Evolutionary conservation across 768 basidiomycete species (phyloP), one percentile per base, ranked within the genome.

Genomic region (Collybiopsis luxurians): DNA sequence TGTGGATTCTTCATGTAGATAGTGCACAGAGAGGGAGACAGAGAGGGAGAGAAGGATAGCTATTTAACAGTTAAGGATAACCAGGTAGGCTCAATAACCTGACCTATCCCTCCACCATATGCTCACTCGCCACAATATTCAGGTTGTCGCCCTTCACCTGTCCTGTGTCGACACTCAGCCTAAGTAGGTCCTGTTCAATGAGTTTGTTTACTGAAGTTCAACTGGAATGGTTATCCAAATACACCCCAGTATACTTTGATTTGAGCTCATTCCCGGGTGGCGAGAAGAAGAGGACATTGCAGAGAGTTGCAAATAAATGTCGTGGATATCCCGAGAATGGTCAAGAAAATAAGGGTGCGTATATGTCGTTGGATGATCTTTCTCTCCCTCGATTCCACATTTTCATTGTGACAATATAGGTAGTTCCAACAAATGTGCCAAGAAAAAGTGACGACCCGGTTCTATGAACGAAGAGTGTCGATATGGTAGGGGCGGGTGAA

Each of bases 1-100:
- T 90, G 88, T 63, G 97, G 95, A 1, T 99, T 92, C 80, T 99
- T 98, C 75, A 98, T 97, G 96, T 95, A 98, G 68, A 85, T 93
- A 12, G 97, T 95, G 6, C 94, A 97, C 71, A 91, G 92, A 69
- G 94, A 95, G 67, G 92, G n/a, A n/a, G n/a, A n/a, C n/a, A n/a
- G n/a, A n/a, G n/a, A 95, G 67, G 92, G 92, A 2, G 92, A 93
- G 68, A 95, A 92, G 71, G 84, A 86, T 2, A 82, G 79, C 54
- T 98, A 99, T 67, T 59, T 88, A 59, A 99, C 95, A 0, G 86
- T 97, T 57, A 98, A 98, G 74, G 96, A 99, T 69, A 90, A 95
- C 63, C 95, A 97, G 76, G 90, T 84, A 59, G 21, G 81, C 66
- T 12, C 3, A 21, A 19, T n/a, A n/a, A 34, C 13, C 31, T 6